A percentile compares a stretch with the other conserved stretches of the same genome.
Evolutionary conservation across 2,329 filamentous ascomycete species (phyloP).

Genomic region (Aspergillus sp.): DNA sequence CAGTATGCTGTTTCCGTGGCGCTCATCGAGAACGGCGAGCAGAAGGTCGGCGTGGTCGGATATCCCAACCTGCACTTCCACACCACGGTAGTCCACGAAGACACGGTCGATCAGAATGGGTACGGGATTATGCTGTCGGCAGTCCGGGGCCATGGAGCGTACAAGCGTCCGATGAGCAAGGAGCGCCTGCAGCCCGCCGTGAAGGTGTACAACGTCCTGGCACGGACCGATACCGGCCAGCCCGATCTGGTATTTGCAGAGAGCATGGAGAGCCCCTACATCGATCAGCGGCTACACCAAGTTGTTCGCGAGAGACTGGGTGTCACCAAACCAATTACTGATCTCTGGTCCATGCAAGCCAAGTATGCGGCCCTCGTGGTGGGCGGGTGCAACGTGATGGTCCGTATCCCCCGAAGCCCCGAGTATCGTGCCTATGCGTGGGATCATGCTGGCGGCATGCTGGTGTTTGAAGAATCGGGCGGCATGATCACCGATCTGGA

Average conservation of each 20-base stretch:
- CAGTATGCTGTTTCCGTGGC: conserved; percentile 15
- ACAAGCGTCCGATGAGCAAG: conserved; percentile 1
- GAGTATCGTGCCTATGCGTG: conserved; percentile 7
- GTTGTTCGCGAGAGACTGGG: conserved; percentile 2
- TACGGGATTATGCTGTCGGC: conserved; percentile 12
- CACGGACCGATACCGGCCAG: not conserved
- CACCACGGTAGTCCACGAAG: not conserved
- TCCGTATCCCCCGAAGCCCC: conserved; percentile 10
- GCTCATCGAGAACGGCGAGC: conserved; percentile 11
- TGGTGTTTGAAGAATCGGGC: conserved; percentile 15
- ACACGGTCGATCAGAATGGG: not conserved
- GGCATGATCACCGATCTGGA: conserved; percentile 15
- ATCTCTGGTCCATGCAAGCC: conserved; percentile 14
- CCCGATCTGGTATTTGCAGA: conserved; percentile 4
- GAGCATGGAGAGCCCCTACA: conserved; percentile 7
- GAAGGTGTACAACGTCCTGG: not conserved
- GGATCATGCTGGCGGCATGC: conserved; percentile 13
- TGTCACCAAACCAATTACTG: not conserved
- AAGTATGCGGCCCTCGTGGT: conserved; percentile 13
- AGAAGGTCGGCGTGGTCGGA: conserved; percentile 13
- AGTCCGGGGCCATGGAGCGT: conserved; percentile 10
- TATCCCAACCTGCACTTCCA: conserved; percentile 11
- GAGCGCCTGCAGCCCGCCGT: not conserved
- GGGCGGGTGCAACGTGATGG: conserved; percentile 16
- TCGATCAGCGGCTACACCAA: not conserved